Base-by-base conservation (phyloP, 108 stramenopile species). In the Pseudonitzschia multistriata region DNA sequence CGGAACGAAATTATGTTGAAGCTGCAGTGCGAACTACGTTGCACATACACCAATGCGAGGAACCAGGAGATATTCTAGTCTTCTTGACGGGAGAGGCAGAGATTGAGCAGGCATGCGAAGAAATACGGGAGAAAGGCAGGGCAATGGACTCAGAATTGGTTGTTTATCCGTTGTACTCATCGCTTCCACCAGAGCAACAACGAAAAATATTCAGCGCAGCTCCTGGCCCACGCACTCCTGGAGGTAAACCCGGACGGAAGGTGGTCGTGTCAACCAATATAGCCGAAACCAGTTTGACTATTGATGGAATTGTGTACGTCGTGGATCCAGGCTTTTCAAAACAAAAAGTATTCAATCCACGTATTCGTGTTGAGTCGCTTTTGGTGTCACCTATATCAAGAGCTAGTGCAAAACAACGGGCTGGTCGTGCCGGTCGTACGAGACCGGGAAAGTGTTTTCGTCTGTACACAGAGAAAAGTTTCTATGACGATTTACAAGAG, bases 271-370 rank as follows among this genome's bases (percentile, higher is more conserved):
- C 84, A 29, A 99, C 99, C 36, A 99, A 99, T 79, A 89, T 99
- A 53, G 98, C 99, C 7, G 99, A 99, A 72, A 99, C 99, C 31
- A 97, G 96, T 34, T 76, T 99, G 47, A 99, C 99, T 3, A 99
- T 99, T 77, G 99, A 99, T 81, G 99, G 99, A 34, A 96, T 99
- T 47, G 98, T 99, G 7, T 99, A 98, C 74, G 99, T 99, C 37
- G 96, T 99, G 28, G 99, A 99, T 77, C 97, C 99, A 13, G 98
- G 99, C 30, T 99, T 99, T 64, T 91, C 88, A 48, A 99, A 99
- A 80, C 99, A 99, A 83, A 99, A 99, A 85, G 96, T 99, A 11
- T 99, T 97, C 90, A 99, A 99, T 78, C 99, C 99, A 8, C 84
- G 98, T 14, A 94, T 98, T 42, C 94, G 99, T 8, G 98, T 99